Evolutionary conservation across 2,329 filamentous ascomycete species (phyloP).

Genomic region (Harringtonia lauricola): DNA sequence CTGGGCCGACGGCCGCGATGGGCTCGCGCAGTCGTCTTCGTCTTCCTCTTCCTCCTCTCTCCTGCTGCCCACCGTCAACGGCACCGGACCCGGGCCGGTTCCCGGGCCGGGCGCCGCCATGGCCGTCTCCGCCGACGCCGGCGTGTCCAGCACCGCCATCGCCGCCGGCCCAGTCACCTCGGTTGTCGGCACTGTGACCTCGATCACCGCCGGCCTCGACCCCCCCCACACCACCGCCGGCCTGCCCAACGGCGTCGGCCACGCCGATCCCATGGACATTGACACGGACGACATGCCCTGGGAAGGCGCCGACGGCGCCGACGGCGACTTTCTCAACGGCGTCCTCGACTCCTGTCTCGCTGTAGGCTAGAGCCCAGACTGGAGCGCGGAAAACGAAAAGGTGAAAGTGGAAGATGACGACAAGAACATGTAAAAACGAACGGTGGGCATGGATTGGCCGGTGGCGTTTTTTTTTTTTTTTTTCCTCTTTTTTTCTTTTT

Average conservation of each 20-base stretch:
- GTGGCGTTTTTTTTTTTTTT: neutral
- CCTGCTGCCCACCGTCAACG: neutral
- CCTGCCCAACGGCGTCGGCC: constrained; percentile 34
- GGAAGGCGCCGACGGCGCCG: constrained; percentile 46
- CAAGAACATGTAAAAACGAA: neutral
- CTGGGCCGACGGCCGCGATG: constrained; percentile 30
- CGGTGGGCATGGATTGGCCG: neutral
- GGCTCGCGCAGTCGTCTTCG: neutral
- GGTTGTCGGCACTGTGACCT: too few species aligned
- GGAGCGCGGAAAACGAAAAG: neutral
- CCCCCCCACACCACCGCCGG: too few species aligned
- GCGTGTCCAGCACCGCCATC: neutral
- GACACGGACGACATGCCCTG: constrained; percentile 46
- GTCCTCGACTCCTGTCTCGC: constrained; percentile 46
- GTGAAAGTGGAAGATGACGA: neutral
- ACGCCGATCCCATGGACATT: constrained; percentile 47
- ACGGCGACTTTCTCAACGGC: constrained; percentile 40
- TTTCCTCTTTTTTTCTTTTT: neutral
- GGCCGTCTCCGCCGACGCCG: neutral
- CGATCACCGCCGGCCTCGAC: neutral
- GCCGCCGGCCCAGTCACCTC: too few species aligned
- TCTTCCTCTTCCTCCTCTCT: neutral
- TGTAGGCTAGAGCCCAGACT: constrained; percentile 22
- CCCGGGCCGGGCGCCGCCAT: too few species aligned
- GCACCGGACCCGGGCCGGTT: neutral